Evolutionary conservation across 352 stramenopile species (phyloP), one percentile per base, ranked within the genome.

Genomic region (Ochromonadaceae sp.): DNA sequence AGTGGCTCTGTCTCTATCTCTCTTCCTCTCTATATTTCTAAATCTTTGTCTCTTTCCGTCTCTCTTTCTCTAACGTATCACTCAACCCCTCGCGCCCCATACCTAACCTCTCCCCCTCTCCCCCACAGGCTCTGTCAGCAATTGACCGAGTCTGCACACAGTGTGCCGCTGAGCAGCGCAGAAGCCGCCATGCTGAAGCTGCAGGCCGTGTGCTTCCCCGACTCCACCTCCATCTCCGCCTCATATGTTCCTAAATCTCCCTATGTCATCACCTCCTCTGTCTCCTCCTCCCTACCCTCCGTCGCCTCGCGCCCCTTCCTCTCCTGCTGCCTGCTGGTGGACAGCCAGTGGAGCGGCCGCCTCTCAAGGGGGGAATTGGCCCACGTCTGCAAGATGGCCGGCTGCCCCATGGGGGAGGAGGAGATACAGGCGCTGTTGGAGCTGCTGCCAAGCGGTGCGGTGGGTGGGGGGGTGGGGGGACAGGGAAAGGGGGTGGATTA

Each of bases 301-400:
- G 22, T 42, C 14, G 14, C n/a, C 12, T 31, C 31, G 26, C 36
- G 55, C 35, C 41, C 55, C 25, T 63, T 63, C 41, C 32, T 63
- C 7, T 32, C 4, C 4, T 42, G 48, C 15, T 63, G 55, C 25
- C 52, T 42, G 9, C 26, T 63, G 17, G 2, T 41, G 36, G 55
- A 63, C 22, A 20, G 39, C 5, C 7, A 22, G 2, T 32, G 35
- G 2, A 52, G 26, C 9, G 55, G 55, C 14, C 10, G 1, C 10
- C 35, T 63, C 17, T 31, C 55, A 17, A 49, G 36, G 41, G 55
- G 52, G 17, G 55, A 63, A 9, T 50, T 63, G 34, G 41, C 52
- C 28, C 55, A 63, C 41, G 52, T 31, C 25, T n/a, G 7, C 2
- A 63, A 63, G 22, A 63, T 63, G 55, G 52, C 52, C 39, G 55